Evolutionary conservation across 148 eudicot genomes (phyloP).

Genomic region (Vaccinium macrocarpon): DNA sequence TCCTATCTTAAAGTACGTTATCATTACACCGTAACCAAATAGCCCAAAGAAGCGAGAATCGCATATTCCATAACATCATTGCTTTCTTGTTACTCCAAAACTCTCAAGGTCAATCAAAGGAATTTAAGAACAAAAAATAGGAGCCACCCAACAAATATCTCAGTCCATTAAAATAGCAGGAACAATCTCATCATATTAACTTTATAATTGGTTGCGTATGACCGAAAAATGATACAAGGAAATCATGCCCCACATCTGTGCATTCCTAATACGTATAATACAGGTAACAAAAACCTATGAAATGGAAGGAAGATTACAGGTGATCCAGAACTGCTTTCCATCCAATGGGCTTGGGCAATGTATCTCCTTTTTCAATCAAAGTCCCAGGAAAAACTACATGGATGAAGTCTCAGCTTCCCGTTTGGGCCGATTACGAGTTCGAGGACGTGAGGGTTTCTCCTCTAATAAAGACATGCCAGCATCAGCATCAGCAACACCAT

Average conservation of each 20-base stretch:
- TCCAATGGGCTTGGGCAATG: neutral
- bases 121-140: neutral
- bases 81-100: neutral
- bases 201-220: neutral
- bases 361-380: constrained; percentile 11
- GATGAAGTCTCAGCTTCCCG: constrained; percentile 55
- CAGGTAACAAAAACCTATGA: neutral
- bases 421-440: constrained; percentile 73
- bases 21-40: neutral
- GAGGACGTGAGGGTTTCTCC: constrained; percentile 50
- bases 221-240: neutral
- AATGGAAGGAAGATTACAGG: neutral
- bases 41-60: neutral
- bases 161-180: neutral
- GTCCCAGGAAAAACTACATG: neutral
- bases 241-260: neutral
- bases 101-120: neutral
- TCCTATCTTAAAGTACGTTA: neutral
- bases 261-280: neutral
- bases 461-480: constrained; percentile 24
- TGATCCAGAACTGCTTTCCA: neutral
- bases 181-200: neutral
- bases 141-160: neutral
- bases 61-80: neutral
- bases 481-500: constrained; percentile 32